Base-by-base conservation (phyloP, 768 basidiomycete species). In the Mycena rebaudengoi region DNA sequence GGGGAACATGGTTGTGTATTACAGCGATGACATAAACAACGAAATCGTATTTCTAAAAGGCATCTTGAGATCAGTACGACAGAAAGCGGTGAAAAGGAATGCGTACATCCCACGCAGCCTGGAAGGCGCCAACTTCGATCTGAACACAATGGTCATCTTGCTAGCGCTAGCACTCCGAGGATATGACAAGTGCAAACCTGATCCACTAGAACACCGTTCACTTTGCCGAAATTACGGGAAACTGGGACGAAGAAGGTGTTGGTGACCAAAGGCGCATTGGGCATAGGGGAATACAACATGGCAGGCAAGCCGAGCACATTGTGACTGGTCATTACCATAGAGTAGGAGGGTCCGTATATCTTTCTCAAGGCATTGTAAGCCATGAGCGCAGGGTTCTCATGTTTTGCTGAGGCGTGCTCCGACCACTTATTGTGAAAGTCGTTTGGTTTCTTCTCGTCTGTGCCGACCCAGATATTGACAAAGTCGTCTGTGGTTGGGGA, bases 341-440 rank as follows among this genome's bases (percentile, higher is more conserved):
- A 86, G 68, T 90, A 81, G 11, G 84, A 82, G 7, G 91, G 89
- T n/a, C n/a, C n/a, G 71, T 91, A 88, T 16, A 89, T 59, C 67
- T 79, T 83, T 35, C 81, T 84, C 37, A 93, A 78, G 37, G 80
- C 75, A 61, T 87, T 76, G 26, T 79, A 71, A 68, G 83, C 75
- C 76, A 75, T 64, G 16, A 86, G 72, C 14, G 79, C 69, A 1
- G 86, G 85, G 49, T 75, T 78, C 25, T 76, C 69, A 64, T 83
- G 80, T 68, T 83, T 83, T 1, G 80, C 87, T 55, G 87, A 87
- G n/a, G 87, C 90, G 1, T 39, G 43, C 8, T 12, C 21, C 1
- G 49, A 53, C 87, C 88, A 91, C 48, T 80, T 73, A 30, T 71
- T 75, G 67, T 86, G 85, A 69, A 89, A 83, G 30, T 74, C 80